A percentile compares a stretch with the other conserved stretches of the same genome.
Evolutionary conservation across 2,329 filamentous ascomycete species (phyloP).

Genomic region (Penicillium sp.): DNA sequence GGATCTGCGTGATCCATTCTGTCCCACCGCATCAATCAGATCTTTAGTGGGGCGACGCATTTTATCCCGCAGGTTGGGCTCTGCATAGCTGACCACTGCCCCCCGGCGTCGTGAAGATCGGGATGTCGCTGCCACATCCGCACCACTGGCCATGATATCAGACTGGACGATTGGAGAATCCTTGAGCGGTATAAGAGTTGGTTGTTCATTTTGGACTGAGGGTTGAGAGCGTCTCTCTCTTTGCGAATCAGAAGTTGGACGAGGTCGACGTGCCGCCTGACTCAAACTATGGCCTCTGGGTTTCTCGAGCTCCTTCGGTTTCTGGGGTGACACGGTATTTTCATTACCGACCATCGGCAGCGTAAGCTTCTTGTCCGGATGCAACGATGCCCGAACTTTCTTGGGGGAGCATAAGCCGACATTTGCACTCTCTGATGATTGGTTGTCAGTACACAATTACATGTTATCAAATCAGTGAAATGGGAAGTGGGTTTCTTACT

Average conservation of each 20-base stretch:
- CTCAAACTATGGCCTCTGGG: constrained; percentile 1
- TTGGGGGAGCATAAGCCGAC: constrained; percentile 40
- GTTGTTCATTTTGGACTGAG: neutral
- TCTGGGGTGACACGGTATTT: constrained; percentile 17
- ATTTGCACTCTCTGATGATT: constrained; percentile 50
- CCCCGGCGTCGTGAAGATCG: constrained; percentile 68
- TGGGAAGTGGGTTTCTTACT: constrained; percentile 36
- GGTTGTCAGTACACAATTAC: constrained; percentile 13
- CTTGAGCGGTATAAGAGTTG: neutral
- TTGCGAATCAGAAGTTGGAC: constrained; percentile 1
- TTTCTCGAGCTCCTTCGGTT: constrained; percentile 14
- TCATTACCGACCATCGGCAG: constrained; percentile 11
- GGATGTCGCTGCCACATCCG: constrained; percentile 49
- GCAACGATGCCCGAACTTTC: constrained; percentile 22
- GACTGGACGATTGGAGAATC: constrained; percentile 15
- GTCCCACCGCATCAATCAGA: constrained; percentile 70
- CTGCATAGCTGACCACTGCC: constrained; percentile 74
- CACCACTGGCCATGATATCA: neutral
- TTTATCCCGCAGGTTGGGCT: constrained; percentile 78
- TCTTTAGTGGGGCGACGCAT: constrained; percentile 80
- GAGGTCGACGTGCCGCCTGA: constrained; percentile 12
- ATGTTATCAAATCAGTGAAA: neutral
- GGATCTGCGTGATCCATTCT: constrained; percentile 48
- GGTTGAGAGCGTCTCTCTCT: constrained; percentile 13
- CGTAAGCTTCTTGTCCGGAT: constrained; percentile 17